A percentile compares a stretch with the other conserved stretches of the same genome.
These are phyloP conservation scores for Amylostereum areolatum DNA, from an alignment of 1,284 basidiomycete species.

Conservation along the genomic window DNA sequence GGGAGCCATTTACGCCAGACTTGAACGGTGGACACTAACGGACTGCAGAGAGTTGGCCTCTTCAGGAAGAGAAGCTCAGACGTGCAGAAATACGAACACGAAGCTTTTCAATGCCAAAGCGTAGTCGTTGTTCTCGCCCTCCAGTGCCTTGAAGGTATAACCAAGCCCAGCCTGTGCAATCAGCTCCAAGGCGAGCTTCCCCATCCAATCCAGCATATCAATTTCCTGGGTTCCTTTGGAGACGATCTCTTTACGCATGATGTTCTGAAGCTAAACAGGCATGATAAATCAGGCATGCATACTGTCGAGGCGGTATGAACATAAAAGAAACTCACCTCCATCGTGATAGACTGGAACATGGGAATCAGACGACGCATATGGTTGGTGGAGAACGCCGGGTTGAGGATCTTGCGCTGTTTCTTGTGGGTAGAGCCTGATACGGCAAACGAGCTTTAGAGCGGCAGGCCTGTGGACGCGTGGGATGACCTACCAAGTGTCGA, in stretches of 20 bases:
- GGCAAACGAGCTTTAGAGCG: not conserved
- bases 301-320: too few species aligned
- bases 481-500: slow-evolving; percentile 3
- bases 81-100: slow-evolving; percentile 28
- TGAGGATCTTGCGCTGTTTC: not conserved
- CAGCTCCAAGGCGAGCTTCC: slow-evolving; percentile 43
- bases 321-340: slow-evolving; percentile 28
- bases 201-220: slow-evolving; percentile 45
- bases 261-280: not conserved
- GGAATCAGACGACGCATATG: slow-evolving; percentile 22
- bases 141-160: slow-evolving; percentile 46
- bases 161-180: slow-evolving; percentile 44
- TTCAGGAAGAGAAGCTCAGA: not conserved
- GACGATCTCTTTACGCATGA: not conserved
- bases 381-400: not conserved
- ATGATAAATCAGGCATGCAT: too few species aligned
- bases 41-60: not conserved
- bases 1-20: not conserved
- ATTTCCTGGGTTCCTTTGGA: slow-evolving; percentile 19
- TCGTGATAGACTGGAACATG: slow-evolving; percentile 37
- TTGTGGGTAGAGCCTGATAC: slow-evolving; percentile 11
- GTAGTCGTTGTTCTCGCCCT: slow-evolving; percentile 39
- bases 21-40: not conserved
- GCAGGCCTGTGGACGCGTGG: not conserved
- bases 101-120: slow-evolving; percentile 40